Percentiles rank a stretch among this genome's conserved stretches.
phyloP scores from a whole-genome alignment of 768 basidiomycete genomes.

The Rhizopogon vulgaris region DNA sequence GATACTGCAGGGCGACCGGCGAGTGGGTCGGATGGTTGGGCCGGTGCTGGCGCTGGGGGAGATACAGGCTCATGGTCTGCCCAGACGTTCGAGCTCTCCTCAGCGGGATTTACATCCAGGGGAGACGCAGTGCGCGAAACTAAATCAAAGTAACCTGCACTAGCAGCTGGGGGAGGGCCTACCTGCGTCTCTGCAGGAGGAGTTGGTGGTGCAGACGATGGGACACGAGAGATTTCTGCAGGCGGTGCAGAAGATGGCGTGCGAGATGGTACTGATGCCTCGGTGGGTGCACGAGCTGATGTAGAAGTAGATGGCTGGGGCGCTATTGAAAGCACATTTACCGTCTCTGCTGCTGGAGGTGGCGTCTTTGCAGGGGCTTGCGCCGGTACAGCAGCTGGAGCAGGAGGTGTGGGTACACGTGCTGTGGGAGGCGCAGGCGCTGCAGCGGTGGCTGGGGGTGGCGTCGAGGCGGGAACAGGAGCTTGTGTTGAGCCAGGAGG shows the following conservation, averaged over 20 bases:
- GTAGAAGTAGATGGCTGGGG: slow-evolving; percentile 1
- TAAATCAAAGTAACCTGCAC: slow-evolving; percentile 17
- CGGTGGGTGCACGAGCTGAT: slow-evolving; percentile 5
- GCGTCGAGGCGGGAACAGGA: slow-evolving; percentile 4
- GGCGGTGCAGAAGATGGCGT: slow-evolving; percentile 12
- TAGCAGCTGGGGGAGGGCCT: neutral
- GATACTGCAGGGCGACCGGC: slow-evolving; percentile 1
- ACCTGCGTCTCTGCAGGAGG: slow-evolving; percentile 11
- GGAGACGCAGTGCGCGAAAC: slow-evolving; percentile 23
- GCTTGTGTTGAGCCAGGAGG: slow-evolving; percentile 1
- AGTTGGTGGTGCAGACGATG: neutral
- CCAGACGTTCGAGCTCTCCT: slow-evolving; percentile 22
- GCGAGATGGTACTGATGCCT: slow-evolving; percentile 9
- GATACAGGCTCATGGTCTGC: slow-evolving; percentile 11
- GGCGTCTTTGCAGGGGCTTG: neutral
- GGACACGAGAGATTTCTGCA: neutral
- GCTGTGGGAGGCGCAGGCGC: slow-evolving; percentile 10
- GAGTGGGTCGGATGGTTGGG: neutral
- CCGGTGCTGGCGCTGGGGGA: slow-evolving; percentile 2
- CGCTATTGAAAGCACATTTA: neutral
- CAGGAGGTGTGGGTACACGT: slow-evolving; percentile 17
- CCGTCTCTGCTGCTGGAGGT: neutral
- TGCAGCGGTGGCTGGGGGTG: slow-evolving; percentile 4
- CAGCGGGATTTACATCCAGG: slow-evolving; percentile 2
- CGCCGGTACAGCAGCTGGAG: slow-evolving; percentile 10